phyloP scores from a whole-genome alignment of 108 stramenopile species.

The Nitzschia sp. region DNA sequence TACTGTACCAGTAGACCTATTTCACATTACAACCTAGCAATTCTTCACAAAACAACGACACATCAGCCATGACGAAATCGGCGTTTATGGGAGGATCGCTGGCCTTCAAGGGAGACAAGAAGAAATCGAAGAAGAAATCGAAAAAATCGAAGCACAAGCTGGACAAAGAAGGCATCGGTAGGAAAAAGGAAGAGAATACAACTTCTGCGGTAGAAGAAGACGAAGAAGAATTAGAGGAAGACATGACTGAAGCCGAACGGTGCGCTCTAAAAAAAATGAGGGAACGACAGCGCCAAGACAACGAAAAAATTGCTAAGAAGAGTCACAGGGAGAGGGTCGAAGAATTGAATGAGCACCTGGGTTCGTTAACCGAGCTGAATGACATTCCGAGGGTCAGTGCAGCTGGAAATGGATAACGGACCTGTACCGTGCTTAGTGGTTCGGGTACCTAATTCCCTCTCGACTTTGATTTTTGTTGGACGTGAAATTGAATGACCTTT shows the following conservation, averaged over 20 bases:
- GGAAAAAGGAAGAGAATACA: slow-evolving; percentile 10
- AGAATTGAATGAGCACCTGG: slow-evolving; percentile 77
- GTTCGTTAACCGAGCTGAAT: slow-evolving; percentile 76
- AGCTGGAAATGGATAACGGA: slow-evolving; percentile 82
- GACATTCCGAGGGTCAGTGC: slow-evolving; percentile 86
- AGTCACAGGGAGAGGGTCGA: slow-evolving; percentile 73
- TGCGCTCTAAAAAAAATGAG: slow-evolving; percentile 44
- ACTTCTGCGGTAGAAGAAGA: slow-evolving; percentile 2
- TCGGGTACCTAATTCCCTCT: no score
- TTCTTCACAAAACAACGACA: no score
- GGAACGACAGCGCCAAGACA: slow-evolving; percentile 61
- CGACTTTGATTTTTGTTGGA: no score
- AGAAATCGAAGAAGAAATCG: slow-evolving; percentile 42
- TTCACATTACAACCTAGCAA: no score
- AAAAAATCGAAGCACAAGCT: slow-evolving; percentile 41
- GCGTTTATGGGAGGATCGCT: slow-evolving; percentile 50
- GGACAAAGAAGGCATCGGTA: slow-evolving; percentile 5
- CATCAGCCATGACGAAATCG: slow-evolving; percentile 27
- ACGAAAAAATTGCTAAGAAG: slow-evolving; percentile 56
- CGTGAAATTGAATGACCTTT: no score
- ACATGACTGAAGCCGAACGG: slow-evolving; percentile 75
- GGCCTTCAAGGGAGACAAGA: slow-evolving; percentile 60
- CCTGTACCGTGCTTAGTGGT: no score
- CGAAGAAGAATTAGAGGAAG: slow-evolving; percentile 55
- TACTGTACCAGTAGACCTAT: no score